Evolutionary conservation across 2,329 filamentous ascomycete genomes (phyloP), one percentile per base, ranked within the genome.

Genomic region (Hymenoscyphus occultus): DNA sequence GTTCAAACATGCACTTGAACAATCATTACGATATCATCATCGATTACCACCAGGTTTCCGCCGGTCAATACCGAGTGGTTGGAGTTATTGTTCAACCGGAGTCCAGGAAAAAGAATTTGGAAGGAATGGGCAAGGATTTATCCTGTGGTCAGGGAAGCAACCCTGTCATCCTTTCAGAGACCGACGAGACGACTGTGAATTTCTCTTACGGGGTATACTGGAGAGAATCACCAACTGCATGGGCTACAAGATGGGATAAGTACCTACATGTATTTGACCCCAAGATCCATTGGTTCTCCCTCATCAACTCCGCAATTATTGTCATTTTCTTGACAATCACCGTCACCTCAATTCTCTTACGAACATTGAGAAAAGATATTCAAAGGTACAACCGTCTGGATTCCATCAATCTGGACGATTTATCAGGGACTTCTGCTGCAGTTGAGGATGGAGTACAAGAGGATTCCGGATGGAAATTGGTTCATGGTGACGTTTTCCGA

Each of bases 221-320:
- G 95, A 85, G 84, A 64, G 86, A 88, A 70, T 97, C 93, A 0
- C 75, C 84, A 0, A 98, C 93, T 1, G 91, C 90, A 0, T 99
- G 96, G 89, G 95, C 95, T 35, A 99, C 95, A 13, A 87, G 95
- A 69, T 99, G 95, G 95, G 95, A 99, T 82, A 98, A 97, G 79
- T 98, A 98, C 76, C 84, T 99, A 42, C 94, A 98, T 74, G 94
- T 99, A 39, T 96, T 93, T 75, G 93, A 98, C 77, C 93, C 95
- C 61, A 96, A 95, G 82, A 98, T 99, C 72, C 95, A 99, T 78
- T 99, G 95, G 95, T 97, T 98, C 81, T 97, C 93, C 66, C 87
- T 99, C 60, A 91, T 98, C 79, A 97, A 97, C 78, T 97, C 93
- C 42, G 91, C 95, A 60, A 88, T 98, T 56, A 96, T 99, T 68